phyloP scores from a whole-genome alignment of 1,284 basidiomycete species.

The Puccinia triticina region DNA sequence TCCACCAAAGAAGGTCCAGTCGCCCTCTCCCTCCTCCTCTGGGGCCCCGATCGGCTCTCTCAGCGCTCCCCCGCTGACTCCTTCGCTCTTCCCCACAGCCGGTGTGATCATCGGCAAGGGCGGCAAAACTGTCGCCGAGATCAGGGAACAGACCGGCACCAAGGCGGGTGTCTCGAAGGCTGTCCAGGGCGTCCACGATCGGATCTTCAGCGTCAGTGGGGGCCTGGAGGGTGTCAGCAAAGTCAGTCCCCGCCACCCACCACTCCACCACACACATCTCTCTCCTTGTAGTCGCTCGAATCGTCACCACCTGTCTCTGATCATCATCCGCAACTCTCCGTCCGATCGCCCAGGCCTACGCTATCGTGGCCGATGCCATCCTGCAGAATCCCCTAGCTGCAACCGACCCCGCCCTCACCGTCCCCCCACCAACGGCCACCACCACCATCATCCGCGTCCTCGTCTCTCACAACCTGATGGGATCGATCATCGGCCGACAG shows the following conservation, averaged over 20 bases:
- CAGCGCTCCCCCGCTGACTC: neutral
- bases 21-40: slow-evolving; percentile 1
- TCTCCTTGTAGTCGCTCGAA: slow-evolving; percentile 35
- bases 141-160: slow-evolving; percentile 90
- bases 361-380: slow-evolving; percentile 89
- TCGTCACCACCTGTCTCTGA: slow-evolving; percentile 45
- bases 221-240: slow-evolving; percentile 87
- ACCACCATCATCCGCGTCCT: slow-evolving; percentile 82
- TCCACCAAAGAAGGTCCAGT: slow-evolving; percentile 75
- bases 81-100: slow-evolving; percentile 15
- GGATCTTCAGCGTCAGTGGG: slow-evolving; percentile 90
- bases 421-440: slow-evolving; percentile 68
- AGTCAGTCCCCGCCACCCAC: slow-evolving; percentile 62
- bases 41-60: neutral
- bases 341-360: slow-evolving; percentile 72
- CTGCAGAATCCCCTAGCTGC: slow-evolving; percentile 70
- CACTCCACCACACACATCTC: neutral
- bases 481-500: slow-evolving; percentile 60
- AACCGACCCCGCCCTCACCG: slow-evolving; percentile 69
- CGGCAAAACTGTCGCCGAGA: slow-evolving; percentile 94
- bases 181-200: slow-evolving; percentile 93
- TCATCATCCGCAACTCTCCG: neutral
- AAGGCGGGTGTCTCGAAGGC: slow-evolving; percentile 99
- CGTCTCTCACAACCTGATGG: slow-evolving; percentile 61
- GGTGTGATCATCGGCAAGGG: slow-evolving; percentile 71